Evolutionary conservation across 164 flowering plant species (phyloP), one percentile per base, ranked within the genome.

Genomic region (Macadamia integrifolia): DNA sequence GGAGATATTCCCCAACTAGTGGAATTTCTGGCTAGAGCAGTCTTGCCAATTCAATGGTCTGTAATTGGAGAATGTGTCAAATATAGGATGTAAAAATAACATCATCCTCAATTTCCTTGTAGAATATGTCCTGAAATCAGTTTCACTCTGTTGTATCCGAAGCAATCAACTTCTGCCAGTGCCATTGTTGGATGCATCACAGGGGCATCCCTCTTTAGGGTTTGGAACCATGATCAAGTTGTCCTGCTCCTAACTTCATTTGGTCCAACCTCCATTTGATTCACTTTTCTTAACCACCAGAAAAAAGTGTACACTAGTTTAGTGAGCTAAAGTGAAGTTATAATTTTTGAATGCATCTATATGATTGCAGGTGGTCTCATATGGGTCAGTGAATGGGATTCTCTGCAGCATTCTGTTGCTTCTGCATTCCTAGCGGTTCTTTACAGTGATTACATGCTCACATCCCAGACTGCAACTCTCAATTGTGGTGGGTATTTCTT

Each of bases 381-480:
- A 80, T 92, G 97, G 98, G 76, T 90, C 29, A 83, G 84, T 62
- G 77, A 92, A 60, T 92, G 97, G 98, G 89, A 95, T 67, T 60
- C 94, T n/a, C 74, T 95, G 74, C 92, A 86, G 80, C 98, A 95
- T 71, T 90, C 97, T n/a, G 88, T 90, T 57, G 96, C 94, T 65
- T 79, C 98, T 64, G 98, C 98, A 52, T 92, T 95, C 78, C 76
- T 95, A 43, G 96, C 97, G 31, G 72, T 82, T 68, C 48, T 95
- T 58, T 95, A 85, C 81, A 87, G 98, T 73, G 98, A 95, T 76
- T 94, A 94, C 85, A 92, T 94, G 99, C 87, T 89, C 40, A 70
- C 90, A 31, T 83, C 98, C 32, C 76, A 74, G 64, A 86, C 86
- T 11, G 74, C 86, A 56, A 75, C 57, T 35, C 9, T 94, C 15